Base-by-base conservation (phyloP, 371 early-diverging fungal species). In the Apophysomyces elegans region DNA sequence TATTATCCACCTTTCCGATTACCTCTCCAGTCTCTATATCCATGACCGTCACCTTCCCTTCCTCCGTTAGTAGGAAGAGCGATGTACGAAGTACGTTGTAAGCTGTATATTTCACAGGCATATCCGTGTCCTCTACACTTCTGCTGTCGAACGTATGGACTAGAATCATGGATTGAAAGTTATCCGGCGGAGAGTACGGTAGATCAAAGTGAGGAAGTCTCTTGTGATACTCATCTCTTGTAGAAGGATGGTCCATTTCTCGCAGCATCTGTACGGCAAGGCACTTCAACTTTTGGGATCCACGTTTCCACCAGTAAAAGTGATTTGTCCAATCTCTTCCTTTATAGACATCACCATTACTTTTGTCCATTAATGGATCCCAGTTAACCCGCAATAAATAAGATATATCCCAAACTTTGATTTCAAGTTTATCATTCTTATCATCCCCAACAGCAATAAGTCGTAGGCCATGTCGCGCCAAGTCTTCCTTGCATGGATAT, bases 71-170 rank as follows among this genome's bases (percentile, higher is more conserved):
- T 18, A 81, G 45, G 45, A 81, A 81, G 7, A 81, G 56, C 1
- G 75, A 75, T 0, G 77, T 78, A 44, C 71, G 69, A 9, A 81
- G 56, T 8, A 81, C 81, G 50, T 81, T 81, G 46, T 81, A 81
- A 5, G 81, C 81, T 0, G 81, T 77, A 62, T 81, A 81, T 45
- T 76, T 78, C 32, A 81, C 77, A 8, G 81, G 77, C 69, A 81
- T 77, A 35, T 43, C 54, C 5, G 39, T 35, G 5, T 64, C 60
- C 35, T 61, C 46, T 11, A 21, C 47, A 26, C 59, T 44, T 5
- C 67, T 59, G 58, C 66, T 73, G 60, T 79, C 72, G 63, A 80
- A 80, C 0, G 76, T 63, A 59, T 80, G 80, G 0, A 68, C 64
- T 16, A 80, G 38, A 21, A 81, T 61, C 75, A 81, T 75, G 4